A percentile compares a stretch with the other conserved stretches of the same genome.
Evolutionary conservation across 2,329 filamentous ascomycete genomes (phyloP).

Genomic region (Botrytis deweyae): DNA sequence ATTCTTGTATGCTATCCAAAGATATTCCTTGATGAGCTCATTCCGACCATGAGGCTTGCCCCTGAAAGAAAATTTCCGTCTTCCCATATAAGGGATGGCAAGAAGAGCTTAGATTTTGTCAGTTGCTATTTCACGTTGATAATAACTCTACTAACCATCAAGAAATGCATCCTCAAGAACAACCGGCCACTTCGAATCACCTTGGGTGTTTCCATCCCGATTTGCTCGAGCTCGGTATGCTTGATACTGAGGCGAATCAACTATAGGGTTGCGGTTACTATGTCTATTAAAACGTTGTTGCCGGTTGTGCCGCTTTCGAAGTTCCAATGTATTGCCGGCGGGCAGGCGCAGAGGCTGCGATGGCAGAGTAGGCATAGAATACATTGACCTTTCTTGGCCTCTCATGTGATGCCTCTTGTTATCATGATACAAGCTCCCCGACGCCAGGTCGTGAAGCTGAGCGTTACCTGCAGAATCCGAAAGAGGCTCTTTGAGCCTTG

Average conservation of each 20-base stretch:
- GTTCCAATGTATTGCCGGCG: slow-evolving; percentile 32
- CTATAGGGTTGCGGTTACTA: slow-evolving; percentile 55
- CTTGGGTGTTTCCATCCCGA: slow-evolving; percentile 59
- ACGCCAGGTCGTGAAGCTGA: slow-evolving; percentile 35
- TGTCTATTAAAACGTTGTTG: slow-evolving; percentile 36
- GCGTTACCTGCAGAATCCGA: slow-evolving; percentile 37
- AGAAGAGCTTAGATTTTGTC: slow-evolving; percentile 52
- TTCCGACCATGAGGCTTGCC: slow-evolving; percentile 65
- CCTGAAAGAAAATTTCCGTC: slow-evolving; percentile 64
- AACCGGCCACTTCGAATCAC: slow-evolving; percentile 61
- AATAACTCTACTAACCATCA: slow-evolving; percentile 52
- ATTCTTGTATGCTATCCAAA: slow-evolving; percentile 51
- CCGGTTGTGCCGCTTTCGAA: slow-evolving; percentile 39
- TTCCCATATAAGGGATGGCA: slow-evolving; percentile 64
- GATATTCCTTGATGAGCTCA: slow-evolving; percentile 68
- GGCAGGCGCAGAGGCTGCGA: slow-evolving; percentile 32
- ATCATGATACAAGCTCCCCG: slow-evolving; percentile 34
- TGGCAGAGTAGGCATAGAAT: slow-evolving; percentile 34
- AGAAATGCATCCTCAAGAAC: slow-evolving; percentile 66
- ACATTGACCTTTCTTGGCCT: slow-evolving; percentile 29
- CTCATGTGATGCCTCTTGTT: slow-evolving; percentile 31
- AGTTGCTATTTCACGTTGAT: background rate
- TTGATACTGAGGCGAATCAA: slow-evolving; percentile 60
- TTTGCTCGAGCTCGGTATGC: slow-evolving; percentile 65
- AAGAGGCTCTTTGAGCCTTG: slow-evolving; percentile 34